phyloP scores from a whole-genome alignment of 305 asterid species.

The Fraxinus greggii region DNA sequence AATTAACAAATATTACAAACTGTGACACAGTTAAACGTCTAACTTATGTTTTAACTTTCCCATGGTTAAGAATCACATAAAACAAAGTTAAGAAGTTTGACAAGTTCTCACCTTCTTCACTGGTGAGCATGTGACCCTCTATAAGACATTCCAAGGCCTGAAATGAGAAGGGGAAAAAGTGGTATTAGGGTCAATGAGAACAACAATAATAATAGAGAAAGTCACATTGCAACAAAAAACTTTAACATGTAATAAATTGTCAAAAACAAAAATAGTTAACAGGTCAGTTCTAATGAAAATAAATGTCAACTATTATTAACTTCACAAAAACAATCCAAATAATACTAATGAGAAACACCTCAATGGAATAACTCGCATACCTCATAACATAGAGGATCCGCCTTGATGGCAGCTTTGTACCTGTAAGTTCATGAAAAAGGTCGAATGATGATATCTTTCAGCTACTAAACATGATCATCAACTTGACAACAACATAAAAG shows the following conservation, averaged over 20 bases:
- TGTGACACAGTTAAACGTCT: not conserved
- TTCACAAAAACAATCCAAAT: conserved; percentile 16
- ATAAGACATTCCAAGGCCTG: conserved; percentile 96
- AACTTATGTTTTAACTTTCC: conserved; percentile 5
- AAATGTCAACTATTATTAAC: conserved; percentile 4
- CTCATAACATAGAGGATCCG: conserved; percentile 98
- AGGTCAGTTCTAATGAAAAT: conserved; percentile 8
- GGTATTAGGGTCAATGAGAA: conserved; percentile 23
- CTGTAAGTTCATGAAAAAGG: conserved; percentile 46
- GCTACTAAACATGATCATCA: conserved; percentile 13
- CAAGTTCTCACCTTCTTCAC: conserved; percentile 73
- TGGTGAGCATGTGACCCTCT: conserved; percentile 95
- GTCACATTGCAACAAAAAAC: conserved; percentile 6
- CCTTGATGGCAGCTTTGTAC: conserved; percentile 98
- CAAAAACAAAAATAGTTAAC: not conserved
- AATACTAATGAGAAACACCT: conserved; percentile 15
- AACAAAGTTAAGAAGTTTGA: not conserved
- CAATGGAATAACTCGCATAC: conserved; percentile 37
- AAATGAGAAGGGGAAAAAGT: conserved; percentile 26
- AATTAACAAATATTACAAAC: conserved; percentile 8
- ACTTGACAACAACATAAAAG: not conserved
- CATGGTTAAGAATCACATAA: conserved; percentile 1
- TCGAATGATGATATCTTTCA: conserved; percentile 23
- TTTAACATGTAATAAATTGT: conserved; percentile 11
- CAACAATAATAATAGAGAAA: conserved; percentile 6